Percentiles rank a stretch among this genome's conserved stretches.
phyloP scores from a whole-genome alignment of 2,329 filamentous ascomycete species.

The Trichoderma sp. region DNA sequence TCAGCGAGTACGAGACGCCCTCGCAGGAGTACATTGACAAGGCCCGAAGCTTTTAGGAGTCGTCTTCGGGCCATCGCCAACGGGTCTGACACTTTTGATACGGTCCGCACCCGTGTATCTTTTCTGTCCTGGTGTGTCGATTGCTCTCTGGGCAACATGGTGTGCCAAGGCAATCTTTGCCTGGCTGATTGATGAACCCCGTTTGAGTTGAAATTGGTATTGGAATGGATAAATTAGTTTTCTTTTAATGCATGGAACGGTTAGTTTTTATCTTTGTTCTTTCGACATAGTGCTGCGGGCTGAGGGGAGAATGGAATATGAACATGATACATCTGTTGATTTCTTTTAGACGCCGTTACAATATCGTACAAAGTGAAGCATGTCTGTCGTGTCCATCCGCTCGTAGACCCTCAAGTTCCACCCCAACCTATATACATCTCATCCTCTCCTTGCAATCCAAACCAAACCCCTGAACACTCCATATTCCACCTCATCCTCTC shows the following conservation, averaged over 20 bases:
- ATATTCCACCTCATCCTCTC: background rate
- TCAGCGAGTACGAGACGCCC: slow-evolving; percentile 72
- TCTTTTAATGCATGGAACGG: too few relatives aligned
- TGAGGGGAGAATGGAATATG: too few relatives aligned
- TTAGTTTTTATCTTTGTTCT: background rate
- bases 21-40: slow-evolving; percentile 72
- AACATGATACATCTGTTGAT: background rate
- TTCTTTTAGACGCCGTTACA: slow-evolving; percentile 34
- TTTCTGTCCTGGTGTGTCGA: too few relatives aligned
- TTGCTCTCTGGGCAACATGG: too few relatives aligned
- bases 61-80: background rate
- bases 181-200: too few relatives aligned
- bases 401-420: background rate
- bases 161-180: too few relatives aligned
- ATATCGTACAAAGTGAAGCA: slow-evolving; percentile 39
- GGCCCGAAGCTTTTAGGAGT: slow-evolving; percentile 51
- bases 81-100: background rate
- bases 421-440: slow-evolving; percentile 1
- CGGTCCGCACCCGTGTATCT: too few relatives aligned
- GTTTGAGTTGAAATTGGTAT: too few relatives aligned
- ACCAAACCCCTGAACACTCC: background rate
- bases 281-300: too few relatives aligned
- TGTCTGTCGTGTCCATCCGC: background rate
- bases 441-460: slow-evolving; percentile 1
- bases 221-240: too few relatives aligned